Evolutionary conservation across 2,329 filamentous ascomycete species (phyloP).

Genomic region (Acrocalymma vagum): DNA sequence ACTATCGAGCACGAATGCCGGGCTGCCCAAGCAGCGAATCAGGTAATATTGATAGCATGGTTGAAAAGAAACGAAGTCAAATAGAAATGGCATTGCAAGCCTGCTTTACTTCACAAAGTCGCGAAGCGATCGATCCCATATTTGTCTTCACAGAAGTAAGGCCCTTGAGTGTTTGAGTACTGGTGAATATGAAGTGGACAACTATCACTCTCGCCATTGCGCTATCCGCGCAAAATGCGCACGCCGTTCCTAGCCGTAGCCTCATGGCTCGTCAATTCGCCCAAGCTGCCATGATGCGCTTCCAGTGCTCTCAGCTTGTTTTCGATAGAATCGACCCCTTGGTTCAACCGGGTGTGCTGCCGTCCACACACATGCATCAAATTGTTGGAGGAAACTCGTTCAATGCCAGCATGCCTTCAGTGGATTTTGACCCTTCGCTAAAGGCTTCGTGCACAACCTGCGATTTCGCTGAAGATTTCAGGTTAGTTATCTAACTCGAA

Average conservation of each 20-base stretch:
- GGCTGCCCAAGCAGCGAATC: too few relatives aligned
- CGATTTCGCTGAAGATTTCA: slow-evolving; percentile 27
- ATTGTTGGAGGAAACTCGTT: slow-evolving; percentile 41
- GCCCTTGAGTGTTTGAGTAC: too few relatives aligned
- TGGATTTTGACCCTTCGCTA: slow-evolving; percentile 25
- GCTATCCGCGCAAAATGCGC: slow-evolving; percentile 24
- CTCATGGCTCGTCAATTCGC: slow-evolving; percentile 33
- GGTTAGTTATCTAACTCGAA: background rate
- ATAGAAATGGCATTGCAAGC: too few relatives aligned
- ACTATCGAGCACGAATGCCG: too few relatives aligned
- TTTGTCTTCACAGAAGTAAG: too few relatives aligned
- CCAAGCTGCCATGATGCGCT: slow-evolving; percentile 34
- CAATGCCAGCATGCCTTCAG: slow-evolving; percentile 29
- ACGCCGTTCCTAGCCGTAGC: slow-evolving; percentile 18
- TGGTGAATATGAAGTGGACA: slow-evolving; percentile 33
- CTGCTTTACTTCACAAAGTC: too few relatives aligned
- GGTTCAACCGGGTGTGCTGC: slow-evolving; percentile 26
- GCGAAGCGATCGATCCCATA: too few relatives aligned
- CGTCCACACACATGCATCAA: slow-evolving; percentile 31
- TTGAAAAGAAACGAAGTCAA: too few relatives aligned
- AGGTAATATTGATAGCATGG: too few relatives aligned
- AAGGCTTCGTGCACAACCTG: slow-evolving; percentile 33
- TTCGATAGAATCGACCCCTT: slow-evolving; percentile 31
- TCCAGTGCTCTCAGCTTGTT: slow-evolving; percentile 29
- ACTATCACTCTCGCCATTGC: slow-evolving; percentile 22